A percentile compares a stretch with the other conserved stretches of the same genome.
Conservation (phyloP, 2,329 filamentous ascomycete species). For the Rugonectria rugulosa region DNA sequence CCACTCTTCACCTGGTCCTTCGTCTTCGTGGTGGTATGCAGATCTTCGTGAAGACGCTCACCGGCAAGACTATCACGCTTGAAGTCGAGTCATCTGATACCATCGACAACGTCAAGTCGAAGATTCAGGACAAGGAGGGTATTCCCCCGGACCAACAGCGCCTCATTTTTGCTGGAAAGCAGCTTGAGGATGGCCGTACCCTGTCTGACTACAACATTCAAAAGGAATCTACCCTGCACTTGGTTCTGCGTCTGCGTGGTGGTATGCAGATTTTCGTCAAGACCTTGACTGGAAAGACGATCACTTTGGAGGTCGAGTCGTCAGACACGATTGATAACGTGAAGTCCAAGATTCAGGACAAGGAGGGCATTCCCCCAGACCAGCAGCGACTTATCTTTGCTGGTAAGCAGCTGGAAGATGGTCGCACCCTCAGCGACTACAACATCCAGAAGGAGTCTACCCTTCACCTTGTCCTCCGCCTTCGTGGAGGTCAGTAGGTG, state of each 20-base stretch:
- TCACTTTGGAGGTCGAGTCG: constrained; percentile 89
- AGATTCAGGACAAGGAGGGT: constrained; percentile 93
- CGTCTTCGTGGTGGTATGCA: constrained; percentile 91
- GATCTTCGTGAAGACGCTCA: constrained; percentile 87
- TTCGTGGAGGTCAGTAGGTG: constrained; percentile 75
- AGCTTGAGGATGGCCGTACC: constrained; percentile 90
- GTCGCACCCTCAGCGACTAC: constrained; percentile 88
- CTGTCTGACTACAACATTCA: constrained; percentile 97
- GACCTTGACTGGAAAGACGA: constrained; percentile 92
- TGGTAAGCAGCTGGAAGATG: constrained; percentile 95
- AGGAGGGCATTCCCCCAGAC: constrained; percentile 96
- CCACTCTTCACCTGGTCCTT: constrained; percentile 83
- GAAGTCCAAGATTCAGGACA: constrained; percentile 97
- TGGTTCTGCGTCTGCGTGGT: constrained; percentile 83
- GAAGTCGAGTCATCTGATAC: constrained; percentile 91
- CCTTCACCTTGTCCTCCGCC: constrained; percentile 85
- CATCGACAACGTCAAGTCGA: constrained; percentile 92
- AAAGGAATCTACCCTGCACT: constrained; percentile 83
- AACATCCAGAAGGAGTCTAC: constrained; percentile 96
- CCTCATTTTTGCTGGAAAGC: constrained; percentile 92
- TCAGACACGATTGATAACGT: constrained; percentile 96
- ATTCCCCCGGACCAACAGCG: constrained; percentile 96
- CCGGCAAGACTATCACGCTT: constrained; percentile 92
- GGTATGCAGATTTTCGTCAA: constrained; percentile 83
- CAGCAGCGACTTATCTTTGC: constrained; percentile 97